Evolutionary conservation across 202 grass and related monocot genomes (phyloP), one percentile per base, ranked within the genome.

Genomic region (Miscanthus sacchariflorus): DNA sequence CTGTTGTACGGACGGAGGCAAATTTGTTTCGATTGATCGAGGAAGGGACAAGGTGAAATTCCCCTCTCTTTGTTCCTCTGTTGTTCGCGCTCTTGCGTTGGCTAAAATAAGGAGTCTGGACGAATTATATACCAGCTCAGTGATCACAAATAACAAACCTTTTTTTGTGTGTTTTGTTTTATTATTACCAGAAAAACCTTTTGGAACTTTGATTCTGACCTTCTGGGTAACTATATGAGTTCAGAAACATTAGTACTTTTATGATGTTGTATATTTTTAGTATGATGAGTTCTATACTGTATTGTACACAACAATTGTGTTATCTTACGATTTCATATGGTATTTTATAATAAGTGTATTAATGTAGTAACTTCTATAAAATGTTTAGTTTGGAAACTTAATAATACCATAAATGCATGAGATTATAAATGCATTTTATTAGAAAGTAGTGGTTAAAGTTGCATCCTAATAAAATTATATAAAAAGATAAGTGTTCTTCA

Each of bases 71-170:
- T 30, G n/a, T 28, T 27, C 2, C 40, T 46, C 24, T 46, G 40
- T 21, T 68, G 40, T 68, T 48, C 4, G 6, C 30, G 76, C 25
- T 54, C 25, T 49, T 48, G 25, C 18, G 79, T 68, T 56, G 42
- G 15, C 79, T 30, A 81, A 81, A 81, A 50, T 58, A 56, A 83
- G 80, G 48, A 39, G 80, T 14, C 46, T 1, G 45, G 28, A 1
- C 21, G 59, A 43, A 43, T 79, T 79, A 79, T 79, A 79, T 79
- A 79, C 25, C 30, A 35, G 33, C 33, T 35, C 33, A 35, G 33
- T 39, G 28, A 30, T 56, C 0, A 69, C 19, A 9, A 76, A 30
- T 76, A 17, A 24, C 58, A 63, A 9, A 63, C 56, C 6, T 9
- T 23, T 12, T 50, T 46, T 42, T 5, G 5, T 36, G 35, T 27